Evolutionary conservation across 1,139 yeast species (phyloP), one percentile per base, ranked within the genome.

Genomic region (Magnusiomyces sp.): DNA sequence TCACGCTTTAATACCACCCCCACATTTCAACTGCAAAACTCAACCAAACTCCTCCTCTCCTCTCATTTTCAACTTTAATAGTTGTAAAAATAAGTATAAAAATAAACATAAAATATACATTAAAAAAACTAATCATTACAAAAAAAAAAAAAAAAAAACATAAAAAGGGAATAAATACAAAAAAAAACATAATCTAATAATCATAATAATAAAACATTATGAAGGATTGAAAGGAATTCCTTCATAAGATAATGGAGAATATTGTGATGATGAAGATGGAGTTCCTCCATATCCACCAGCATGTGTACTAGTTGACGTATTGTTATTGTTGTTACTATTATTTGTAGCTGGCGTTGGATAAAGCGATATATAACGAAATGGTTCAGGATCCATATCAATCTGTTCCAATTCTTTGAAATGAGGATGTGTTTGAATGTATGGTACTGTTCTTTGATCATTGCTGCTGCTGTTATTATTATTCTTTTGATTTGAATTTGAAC

Each of bases 201-300:
- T 36, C 11, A 36, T 36, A 6, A 36, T 7, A 36, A 36, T 13
- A 13, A 36, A 9, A 36, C 9, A 36, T 42, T 43, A 60, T 7
- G 62, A 59, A 10, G 65, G 65, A 46, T 61, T 61, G 52, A 59
- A 61, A 10, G 65, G 65, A 38, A 61, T 59, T 1, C 59, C 62
- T 37, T 59, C 62, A 47, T 56, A 60, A 13, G 42, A 34, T 20
- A 34, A 33, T 13, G 17, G 10, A 9, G 40, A 17, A 20, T 38
- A 13, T 13, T 32, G 34, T 32, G 34, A 13, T 32, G 9, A 13
- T 9, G 34, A 32, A 10, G 34, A 9, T 32, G 34, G 14, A 36
- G 23, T 19, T 2, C 19, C 23, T 16, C 16, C 36, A 17, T 16
- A 9, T 10, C 45, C 58, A 46, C 23, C 55, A 57, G 14, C 45